A percentile compares a stretch with the other conserved stretches of the same genome.
Evolutionary conservation across 2,329 filamentous ascomycete genomes (phyloP).

Genomic region (Chaetomium olivaceum): DNA sequence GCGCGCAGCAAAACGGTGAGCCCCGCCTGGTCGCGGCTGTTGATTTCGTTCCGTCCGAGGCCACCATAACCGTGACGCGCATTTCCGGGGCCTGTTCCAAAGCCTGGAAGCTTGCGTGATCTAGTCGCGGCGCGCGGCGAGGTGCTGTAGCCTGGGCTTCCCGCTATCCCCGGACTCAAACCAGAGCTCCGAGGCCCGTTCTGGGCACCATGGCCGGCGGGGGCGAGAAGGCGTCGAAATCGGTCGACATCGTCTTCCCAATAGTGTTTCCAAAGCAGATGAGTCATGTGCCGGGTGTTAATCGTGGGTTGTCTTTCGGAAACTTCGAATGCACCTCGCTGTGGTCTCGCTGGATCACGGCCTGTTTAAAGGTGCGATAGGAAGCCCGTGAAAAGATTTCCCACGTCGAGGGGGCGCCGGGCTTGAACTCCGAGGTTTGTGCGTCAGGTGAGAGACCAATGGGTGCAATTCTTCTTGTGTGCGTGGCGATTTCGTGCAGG

Average conservation of each 20-base stretch:
- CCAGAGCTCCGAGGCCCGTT: conserved; percentile 55
- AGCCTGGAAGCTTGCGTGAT: conserved; percentile 55
- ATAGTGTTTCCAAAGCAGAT: conserved; percentile 93
- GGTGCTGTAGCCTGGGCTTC: conserved; percentile 44
- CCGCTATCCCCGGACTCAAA: conserved; percentile 41
- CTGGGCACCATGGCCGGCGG: conserved; percentile 61
- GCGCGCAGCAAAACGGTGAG: conserved; percentile 83
- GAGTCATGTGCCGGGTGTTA: conserved; percentile 67
- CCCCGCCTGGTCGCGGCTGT: conserved; percentile 78
- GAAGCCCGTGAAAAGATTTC: conserved; percentile 40
- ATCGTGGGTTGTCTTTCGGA: conserved; percentile 49
- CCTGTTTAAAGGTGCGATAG: conserved; percentile 78
- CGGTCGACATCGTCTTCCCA: conserved; percentile 96
- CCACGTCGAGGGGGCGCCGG: conserved; percentile 24
- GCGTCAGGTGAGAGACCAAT: conserved; percentile 18
- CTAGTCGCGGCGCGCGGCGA: conserved; percentile 54
- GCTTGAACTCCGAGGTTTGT: conserved; percentile 9
- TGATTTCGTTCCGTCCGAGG: conserved; percentile 68
- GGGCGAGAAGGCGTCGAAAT: conserved; percentile 85
- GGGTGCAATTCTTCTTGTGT: conserved; percentile 24
- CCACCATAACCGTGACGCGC: conserved; percentile 47
- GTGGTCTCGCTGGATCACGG: conserved; percentile 81
- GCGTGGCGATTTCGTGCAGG: conserved; percentile 28
- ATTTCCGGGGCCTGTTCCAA: conserved; percentile 45
- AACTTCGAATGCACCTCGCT: conserved; percentile 71